These are phyloP conservation scores for Metschnikowia kofuensis DNA, from an alignment of 805 yeast genomes.

Conservation along the genomic window DNA sequence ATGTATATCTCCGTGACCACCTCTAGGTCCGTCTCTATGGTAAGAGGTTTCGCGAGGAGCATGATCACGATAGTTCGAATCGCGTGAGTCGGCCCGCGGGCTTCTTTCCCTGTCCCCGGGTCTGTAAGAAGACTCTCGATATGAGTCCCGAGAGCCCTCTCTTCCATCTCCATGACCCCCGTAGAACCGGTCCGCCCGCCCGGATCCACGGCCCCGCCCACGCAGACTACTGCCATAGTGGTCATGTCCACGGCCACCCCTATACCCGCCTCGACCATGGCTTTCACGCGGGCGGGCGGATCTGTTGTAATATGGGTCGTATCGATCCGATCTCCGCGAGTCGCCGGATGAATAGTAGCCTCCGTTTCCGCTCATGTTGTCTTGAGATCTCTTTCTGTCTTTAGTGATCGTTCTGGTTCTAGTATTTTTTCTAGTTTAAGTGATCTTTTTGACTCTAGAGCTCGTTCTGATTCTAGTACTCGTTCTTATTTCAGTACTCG, in stretches of 20 bases:
- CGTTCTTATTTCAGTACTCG: too few species aligned
- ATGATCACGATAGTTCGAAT: background rate
- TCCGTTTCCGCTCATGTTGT: conserved; percentile 6
- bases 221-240: conserved; percentile 13
- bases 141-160: background rate
- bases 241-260: conserved; percentile 20
- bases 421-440: too few species aligned
- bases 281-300: conserved; percentile 7
- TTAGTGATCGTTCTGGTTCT: too few species aligned
- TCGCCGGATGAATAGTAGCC: conserved; percentile 3
- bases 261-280: conserved; percentile 22
- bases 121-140: background rate
- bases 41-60: background rate
- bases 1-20: too few species aligned
- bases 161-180: conserved; percentile 1
- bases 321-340: conserved; percentile 7
- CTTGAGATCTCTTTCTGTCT: too few species aligned
- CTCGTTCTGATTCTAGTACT: too few species aligned
- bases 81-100: background rate
- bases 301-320: conserved; percentile 9
- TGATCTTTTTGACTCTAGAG: too few species aligned
- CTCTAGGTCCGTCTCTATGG: background rate
- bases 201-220: conserved; percentile 16
- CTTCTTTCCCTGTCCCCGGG: background rate
- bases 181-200: conserved; percentile 3